Percentiles rank a stretch among this genome's conserved stretches.
phyloP scores from a whole-genome alignment of 306 rosid species.

The Gynostemma pentaphyllum region DNA sequence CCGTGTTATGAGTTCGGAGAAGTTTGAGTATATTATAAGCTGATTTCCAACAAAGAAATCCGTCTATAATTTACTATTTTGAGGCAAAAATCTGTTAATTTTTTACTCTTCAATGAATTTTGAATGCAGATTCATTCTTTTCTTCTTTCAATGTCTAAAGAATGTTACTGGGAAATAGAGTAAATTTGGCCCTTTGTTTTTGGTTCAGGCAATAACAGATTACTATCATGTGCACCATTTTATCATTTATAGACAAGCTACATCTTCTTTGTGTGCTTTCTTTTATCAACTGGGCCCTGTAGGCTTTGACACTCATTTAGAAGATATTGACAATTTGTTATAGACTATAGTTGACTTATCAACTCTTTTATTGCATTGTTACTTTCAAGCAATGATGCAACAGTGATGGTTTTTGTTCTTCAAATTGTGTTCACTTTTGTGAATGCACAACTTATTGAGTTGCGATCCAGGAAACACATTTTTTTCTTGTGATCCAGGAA shows the following conservation, averaged over 20 bases:
- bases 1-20: no score
- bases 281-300: no score
- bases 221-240: not conserved
- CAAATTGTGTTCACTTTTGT: no score
- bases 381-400: not conserved
- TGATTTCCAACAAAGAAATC: not conserved
- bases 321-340: not conserved
- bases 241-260: not conserved
- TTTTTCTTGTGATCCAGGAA: no score
- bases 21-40: no score
- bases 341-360: not conserved
- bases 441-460: not conserved
- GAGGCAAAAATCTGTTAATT: not conserved
- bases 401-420: no score
- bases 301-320: not conserved
- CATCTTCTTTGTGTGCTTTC: no score
- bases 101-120: not conserved
- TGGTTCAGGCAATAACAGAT: not conserved
- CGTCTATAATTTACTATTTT: not conserved
- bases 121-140: no score
- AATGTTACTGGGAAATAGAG: no score
- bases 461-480: no score
- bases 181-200: not conserved
- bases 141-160: no score
- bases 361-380: not conserved